Conservation (phyloP, 2,329 filamentous ascomycete genomes). For the Fusarium anguioides region DNA sequence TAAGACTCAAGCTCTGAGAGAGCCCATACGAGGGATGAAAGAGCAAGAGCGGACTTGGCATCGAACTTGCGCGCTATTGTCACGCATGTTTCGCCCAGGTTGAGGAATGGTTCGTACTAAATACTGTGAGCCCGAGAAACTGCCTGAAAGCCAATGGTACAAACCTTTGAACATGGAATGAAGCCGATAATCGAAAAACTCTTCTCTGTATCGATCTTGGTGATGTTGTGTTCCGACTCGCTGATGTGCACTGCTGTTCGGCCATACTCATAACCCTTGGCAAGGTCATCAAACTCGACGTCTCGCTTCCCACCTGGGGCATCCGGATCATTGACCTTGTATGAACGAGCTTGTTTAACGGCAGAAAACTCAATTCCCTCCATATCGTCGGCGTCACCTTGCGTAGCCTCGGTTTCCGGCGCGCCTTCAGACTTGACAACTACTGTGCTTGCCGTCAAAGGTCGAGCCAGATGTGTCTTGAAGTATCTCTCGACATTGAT, state of each 20-base stretch:
- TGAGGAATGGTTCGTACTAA: constrained; percentile 85
- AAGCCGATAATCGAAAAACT: constrained; percentile 89
- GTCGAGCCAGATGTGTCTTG: constrained; percentile 80
- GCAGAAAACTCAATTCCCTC: constrained; percentile 69
- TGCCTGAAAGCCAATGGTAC: neutral
- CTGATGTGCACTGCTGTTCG: constrained; percentile 91
- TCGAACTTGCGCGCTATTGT: constrained; percentile 83
- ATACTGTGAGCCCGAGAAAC: constrained; percentile 14
- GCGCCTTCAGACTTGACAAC: constrained; percentile 66
- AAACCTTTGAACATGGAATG: constrained; percentile 75
- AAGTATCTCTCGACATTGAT: constrained; percentile 94
- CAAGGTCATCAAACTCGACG: constrained; percentile 82
- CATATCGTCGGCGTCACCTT: constrained; percentile 60
- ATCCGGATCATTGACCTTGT: constrained; percentile 80
- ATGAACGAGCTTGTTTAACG: constrained; percentile 82
- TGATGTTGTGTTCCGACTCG: constrained; percentile 86
- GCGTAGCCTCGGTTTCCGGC: constrained; percentile 62
- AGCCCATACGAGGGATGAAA: constrained; percentile 91
- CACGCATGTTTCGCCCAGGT: constrained; percentile 82
- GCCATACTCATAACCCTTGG: constrained; percentile 95
- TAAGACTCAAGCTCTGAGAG: constrained; percentile 87
- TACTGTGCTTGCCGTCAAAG: constrained; percentile 82
- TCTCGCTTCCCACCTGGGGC: constrained; percentile 83
- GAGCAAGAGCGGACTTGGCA: constrained; percentile 82
- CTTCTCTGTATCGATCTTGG: constrained; percentile 82